Conservation (phyloP, 2,329 filamentous ascomycete genomes). For the Colletotrichum noveboracense region DNA sequence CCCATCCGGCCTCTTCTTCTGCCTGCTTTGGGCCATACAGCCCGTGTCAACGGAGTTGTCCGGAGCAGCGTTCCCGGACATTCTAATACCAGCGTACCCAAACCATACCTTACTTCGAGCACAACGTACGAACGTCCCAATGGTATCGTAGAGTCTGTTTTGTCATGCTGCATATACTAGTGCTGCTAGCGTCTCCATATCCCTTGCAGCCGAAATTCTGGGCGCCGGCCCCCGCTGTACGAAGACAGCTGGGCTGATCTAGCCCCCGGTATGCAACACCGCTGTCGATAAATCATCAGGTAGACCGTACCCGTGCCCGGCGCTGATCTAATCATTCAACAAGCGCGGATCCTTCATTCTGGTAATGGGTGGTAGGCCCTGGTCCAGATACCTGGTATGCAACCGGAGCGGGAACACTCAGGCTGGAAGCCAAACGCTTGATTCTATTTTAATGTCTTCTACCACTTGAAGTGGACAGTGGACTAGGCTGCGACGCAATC, state of each 20-base stretch:
- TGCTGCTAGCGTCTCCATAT: neutral
- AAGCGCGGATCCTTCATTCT: neutral
- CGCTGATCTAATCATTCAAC: neutral
- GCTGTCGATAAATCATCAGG: neutral
- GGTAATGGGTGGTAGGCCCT: neutral
- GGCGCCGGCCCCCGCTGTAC: neutral
- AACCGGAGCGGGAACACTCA: neutral
- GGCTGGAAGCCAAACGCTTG: neutral
- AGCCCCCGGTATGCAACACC: neutral
- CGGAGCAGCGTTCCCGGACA: neutral
- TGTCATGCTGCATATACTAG: slow-evolving; percentile 16
- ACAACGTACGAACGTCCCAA: slow-evolving; percentile 3
- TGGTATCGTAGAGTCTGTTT: neutral
- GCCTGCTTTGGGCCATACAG: neutral
- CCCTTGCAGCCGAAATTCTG: neutral
- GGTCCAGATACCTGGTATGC: neutral
- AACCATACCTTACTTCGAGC: neutral
- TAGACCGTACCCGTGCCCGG: neutral
- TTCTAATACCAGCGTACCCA: neutral
- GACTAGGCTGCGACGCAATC: neutral
- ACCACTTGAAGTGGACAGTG: neutral
- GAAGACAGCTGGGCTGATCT: neutral
- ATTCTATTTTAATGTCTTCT: slow-evolving; percentile 12
- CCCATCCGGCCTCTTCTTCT: neutral
- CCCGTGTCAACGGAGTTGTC: neutral